phyloP scores from a whole-genome alignment of 805 yeast species.

The Sungouiozyma ichnusensis region DNA sequence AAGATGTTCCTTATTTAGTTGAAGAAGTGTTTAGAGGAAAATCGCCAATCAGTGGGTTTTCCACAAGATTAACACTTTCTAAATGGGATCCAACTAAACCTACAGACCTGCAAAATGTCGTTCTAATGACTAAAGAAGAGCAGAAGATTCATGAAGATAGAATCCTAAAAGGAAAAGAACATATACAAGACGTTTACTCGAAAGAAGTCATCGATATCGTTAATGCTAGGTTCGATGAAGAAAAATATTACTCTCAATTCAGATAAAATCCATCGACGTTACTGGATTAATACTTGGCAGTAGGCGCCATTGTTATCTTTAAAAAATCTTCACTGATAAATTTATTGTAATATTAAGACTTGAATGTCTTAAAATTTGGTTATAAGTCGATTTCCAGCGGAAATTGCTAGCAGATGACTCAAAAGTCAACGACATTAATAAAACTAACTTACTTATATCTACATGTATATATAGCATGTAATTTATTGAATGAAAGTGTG shows the following conservation, averaged over 20 bases:
- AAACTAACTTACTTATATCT: not conserved
- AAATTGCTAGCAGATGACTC: not conserved
- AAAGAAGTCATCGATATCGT: slow-evolving; percentile 47
- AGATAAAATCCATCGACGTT: too few relatives aligned
- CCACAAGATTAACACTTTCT: slow-evolving; percentile 69
- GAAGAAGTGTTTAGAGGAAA: slow-evolving; percentile 93
- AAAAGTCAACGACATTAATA: not conserved
- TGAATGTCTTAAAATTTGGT: not conserved
- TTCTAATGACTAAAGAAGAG: slow-evolving; percentile 82
- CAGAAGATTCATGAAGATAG: slow-evolving; percentile 68
- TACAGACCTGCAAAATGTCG: slow-evolving; percentile 65
- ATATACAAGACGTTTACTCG: slow-evolving; percentile 52
- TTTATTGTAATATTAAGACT: not conserved
- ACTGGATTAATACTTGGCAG: too few relatives aligned
- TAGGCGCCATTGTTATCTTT: too few relatives aligned
- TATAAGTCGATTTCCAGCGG: not conserved
- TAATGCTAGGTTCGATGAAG: slow-evolving; percentile 60
- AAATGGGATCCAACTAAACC: slow-evolving; percentile 72
- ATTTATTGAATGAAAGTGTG: not conserved
- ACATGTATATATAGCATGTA: not conserved
- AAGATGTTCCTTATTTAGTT: slow-evolving; percentile 69
- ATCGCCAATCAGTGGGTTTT: slow-evolving; percentile 74
- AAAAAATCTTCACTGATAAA: too few relatives aligned
- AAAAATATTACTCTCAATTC: slow-evolving; percentile 56
- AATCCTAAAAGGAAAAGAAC: slow-evolving; percentile 61